These are phyloP conservation scores for Inonotus obliquus DNA, from an alignment of 1,284 basidiomycete species.

Conservation along the genomic window DNA sequence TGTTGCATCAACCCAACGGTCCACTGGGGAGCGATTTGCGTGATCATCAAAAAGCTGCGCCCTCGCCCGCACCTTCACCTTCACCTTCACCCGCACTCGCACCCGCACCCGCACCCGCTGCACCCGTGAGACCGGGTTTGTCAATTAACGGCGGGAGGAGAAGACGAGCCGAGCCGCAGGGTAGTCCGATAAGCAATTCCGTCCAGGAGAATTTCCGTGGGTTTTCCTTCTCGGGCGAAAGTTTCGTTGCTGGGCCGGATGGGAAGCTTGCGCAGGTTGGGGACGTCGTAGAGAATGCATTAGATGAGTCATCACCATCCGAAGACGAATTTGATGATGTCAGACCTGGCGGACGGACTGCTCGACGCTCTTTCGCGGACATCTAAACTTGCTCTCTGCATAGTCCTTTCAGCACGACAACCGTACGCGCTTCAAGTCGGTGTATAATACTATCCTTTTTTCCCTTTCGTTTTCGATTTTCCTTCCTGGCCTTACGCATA, in stretches of 20 bases:
- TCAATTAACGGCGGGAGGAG: conserved; percentile 17
- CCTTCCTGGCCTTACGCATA: background rate
- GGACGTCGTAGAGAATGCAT: conserved; percentile 39
- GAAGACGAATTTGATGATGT: conserved; percentile 46
- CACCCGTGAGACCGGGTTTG: conserved; percentile 2
- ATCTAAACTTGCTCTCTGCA: conserved; percentile 19
- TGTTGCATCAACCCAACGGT: conserved; percentile 61
- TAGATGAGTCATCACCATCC: conserved; percentile 45
- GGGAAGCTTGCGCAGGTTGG: conserved; percentile 38
- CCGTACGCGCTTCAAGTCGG: background rate
- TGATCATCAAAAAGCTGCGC: background rate
- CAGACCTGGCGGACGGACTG: conserved; percentile 3
- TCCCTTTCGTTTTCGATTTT: background rate
- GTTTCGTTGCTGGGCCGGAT: conserved; percentile 40
- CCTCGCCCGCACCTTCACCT: background rate
- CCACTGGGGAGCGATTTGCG: conserved; percentile 60
- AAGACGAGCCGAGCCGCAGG: conserved; percentile 38
- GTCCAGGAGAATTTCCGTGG: conserved; percentile 94
- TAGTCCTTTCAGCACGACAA: background rate
- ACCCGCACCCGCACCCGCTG: background rate
- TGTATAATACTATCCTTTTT: too few relatives aligned
- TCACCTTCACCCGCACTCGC: background rate
- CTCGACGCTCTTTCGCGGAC: conserved; percentile 20
- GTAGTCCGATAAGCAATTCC: conserved; percentile 76
- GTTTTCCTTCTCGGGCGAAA: conserved; percentile 86